These are phyloP conservation scores for Eucalyptus viminalis DNA, from an alignment of 345 rosid species.

Conservation along the genomic window DNA sequence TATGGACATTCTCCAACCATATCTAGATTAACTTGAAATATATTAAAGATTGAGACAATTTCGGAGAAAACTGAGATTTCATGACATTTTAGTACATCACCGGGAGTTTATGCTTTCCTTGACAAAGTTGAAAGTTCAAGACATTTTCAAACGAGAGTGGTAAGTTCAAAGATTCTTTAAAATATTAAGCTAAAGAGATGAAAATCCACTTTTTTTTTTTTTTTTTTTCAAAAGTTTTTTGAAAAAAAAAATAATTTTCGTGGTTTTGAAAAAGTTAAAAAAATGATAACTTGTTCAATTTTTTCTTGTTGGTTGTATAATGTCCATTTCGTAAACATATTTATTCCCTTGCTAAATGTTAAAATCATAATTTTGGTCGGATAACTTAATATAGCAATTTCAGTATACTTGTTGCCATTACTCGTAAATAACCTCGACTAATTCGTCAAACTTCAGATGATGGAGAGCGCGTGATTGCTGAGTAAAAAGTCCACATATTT, in stretches of 20 bases:
- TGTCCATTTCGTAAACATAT: no score
- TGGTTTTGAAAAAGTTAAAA: no score
- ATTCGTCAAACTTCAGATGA: background rate
- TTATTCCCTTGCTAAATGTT: background rate
- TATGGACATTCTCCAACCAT: background rate
- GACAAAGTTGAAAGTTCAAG: no score
- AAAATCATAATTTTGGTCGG: no score
- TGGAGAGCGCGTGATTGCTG: background rate
- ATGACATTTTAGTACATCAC: background rate
- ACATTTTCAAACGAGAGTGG: no score
- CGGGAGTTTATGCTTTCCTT: background rate
- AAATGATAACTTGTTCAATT: no score
- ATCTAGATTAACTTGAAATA: background rate
- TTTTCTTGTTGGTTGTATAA: no score
- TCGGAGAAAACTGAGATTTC: background rate
- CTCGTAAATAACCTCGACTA: background rate
- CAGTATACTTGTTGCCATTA: background rate
- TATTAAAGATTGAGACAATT: background rate
- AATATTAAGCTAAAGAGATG: background rate
- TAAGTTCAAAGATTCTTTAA: background rate
- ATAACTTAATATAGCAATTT: background rate
- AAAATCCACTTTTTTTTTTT: no score
- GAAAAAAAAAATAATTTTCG: no score
- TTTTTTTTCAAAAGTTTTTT: no score
- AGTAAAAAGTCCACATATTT: background rate